Percentiles rank a stretch among this genome's conserved stretches.
Conservation (phyloP, 768 basidiomycete genomes). For the Russula sp. region DNA sequence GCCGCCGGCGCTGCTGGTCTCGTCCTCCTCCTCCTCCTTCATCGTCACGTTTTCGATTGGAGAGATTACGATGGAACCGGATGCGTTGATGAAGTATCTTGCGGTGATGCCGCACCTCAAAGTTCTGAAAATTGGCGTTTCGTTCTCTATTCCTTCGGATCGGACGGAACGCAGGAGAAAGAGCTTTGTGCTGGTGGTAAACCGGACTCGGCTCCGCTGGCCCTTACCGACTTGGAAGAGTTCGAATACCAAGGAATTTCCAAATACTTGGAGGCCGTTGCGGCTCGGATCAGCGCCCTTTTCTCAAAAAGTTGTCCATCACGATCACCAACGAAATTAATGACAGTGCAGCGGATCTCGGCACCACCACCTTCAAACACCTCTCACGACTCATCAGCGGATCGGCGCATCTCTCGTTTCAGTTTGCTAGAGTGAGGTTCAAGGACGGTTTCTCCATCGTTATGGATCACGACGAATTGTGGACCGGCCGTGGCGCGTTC, state of each 20-base stretch:
- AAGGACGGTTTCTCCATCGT: constrained; percentile 4
- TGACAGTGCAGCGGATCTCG: too few relatives aligned
- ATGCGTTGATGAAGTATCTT: background rate
- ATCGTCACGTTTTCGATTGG: background rate
- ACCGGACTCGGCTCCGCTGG: background rate
- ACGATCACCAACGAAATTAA: background rate
- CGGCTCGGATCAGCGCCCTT: background rate
- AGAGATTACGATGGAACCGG: background rate
- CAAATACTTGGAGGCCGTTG: background rate
- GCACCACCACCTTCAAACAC: background rate
- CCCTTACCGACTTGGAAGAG: background rate
- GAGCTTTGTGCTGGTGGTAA: background rate
- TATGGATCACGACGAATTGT: constrained; percentile 6
- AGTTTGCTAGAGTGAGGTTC: background rate
- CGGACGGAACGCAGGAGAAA: too few relatives aligned
- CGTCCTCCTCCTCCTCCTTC: too few relatives aligned
- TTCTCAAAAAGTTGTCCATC: constrained; percentile 8
- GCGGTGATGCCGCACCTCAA: background rate
- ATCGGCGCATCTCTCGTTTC: background rate
- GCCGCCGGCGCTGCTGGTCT: too few relatives aligned
- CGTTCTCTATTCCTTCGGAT: background rate
- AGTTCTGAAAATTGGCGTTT: background rate
- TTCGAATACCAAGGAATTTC: background rate
- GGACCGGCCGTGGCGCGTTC: constrained; percentile 10
- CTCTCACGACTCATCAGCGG: background rate